Evolutionary conservation across 164 flowering plant genomes (phyloP), one percentile per base, ranked within the genome.

Genomic region (Annona squamosa): DNA sequence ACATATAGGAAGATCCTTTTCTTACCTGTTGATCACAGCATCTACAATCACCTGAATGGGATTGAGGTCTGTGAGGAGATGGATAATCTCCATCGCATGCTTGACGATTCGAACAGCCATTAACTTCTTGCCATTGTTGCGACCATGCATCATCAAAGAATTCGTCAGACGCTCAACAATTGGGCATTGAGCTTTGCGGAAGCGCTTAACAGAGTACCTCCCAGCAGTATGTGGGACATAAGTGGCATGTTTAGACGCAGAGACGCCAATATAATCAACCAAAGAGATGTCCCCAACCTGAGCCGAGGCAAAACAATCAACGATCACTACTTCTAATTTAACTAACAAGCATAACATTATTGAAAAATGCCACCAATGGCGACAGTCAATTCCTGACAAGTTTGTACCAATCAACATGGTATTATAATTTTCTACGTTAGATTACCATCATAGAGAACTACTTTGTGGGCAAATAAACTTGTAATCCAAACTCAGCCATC

Each of bases 101-200:
- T 81, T 81, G 48, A 81, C 44, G 43, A 81, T 81, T 7, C 79
- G 81, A 17, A 81, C 81, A 43, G 81, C 84, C 80, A 76, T 81
- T 45, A 81, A 74, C 64, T 81, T 81, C 78, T 81, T 81, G 13
- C 84, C 81, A 63, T 81, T 81, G 76, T 81, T 81, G 6, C 81
- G 74, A 5, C 84, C 84, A 4, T 81, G 81, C 84, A 81, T 81
- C 84, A 81, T 81, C 6, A 81, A 74, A 3, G 84, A 81, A 67
- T 81, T 81, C 4, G 82, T 79, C 80, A 81, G 62, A 68, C 84
- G 77, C 76, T 81, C 81, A 45, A 81, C 77, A 70, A 81, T 78
- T 10, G 83, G 81, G 73, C 83, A 81, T 43, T 78, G 81, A 9
- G 83, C 81, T 73, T 81, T 81, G 43, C 83, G 69, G 71, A 81